phyloP scores from a whole-genome alignment of 768 basidiomycete genomes.

The Wakefieldia striispora region DNA sequence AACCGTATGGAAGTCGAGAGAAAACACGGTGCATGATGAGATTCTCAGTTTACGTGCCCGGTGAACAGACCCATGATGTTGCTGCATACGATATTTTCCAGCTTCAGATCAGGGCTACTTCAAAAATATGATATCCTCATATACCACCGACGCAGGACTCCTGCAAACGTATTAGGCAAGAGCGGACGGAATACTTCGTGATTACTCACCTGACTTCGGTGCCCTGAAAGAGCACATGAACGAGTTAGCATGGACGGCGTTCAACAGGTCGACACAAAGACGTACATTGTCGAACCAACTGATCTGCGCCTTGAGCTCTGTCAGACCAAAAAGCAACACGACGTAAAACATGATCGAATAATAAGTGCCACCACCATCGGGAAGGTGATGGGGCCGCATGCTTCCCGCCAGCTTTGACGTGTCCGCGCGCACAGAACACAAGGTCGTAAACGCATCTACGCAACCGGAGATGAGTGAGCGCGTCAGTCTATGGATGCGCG shows the following conservation, averaged over 20 bases:
- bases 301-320: conserved; percentile 52
- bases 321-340: conserved; percentile 50
- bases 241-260: neutral
- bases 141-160: conserved; percentile 28
- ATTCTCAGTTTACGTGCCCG: no score
- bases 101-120: neutral
- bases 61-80: no score
- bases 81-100: no score
- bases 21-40: no score
- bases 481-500: no score
- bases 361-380: conserved; percentile 1
- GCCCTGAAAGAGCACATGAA: conserved; percentile 23
- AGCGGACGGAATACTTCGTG: no score
- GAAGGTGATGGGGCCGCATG: neutral
- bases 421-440: conserved; percentile 12
- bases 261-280: conserved; percentile 1
- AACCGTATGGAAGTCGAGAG: no score
- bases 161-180: conserved; percentile 3
- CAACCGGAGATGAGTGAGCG: no score
- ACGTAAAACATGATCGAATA: conserved; percentile 18
- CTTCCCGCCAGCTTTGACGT: conserved; percentile 3
- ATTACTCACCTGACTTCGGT: conserved; percentile 33
- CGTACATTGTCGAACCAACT: conserved; percentile 41
- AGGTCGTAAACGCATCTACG: no score
- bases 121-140: conserved; percentile 15